Evolutionary conservation across 352 stramenopile genomes (phyloP), one percentile per base, ranked within the genome.

Genomic region (Phytophthora sp.): DNA sequence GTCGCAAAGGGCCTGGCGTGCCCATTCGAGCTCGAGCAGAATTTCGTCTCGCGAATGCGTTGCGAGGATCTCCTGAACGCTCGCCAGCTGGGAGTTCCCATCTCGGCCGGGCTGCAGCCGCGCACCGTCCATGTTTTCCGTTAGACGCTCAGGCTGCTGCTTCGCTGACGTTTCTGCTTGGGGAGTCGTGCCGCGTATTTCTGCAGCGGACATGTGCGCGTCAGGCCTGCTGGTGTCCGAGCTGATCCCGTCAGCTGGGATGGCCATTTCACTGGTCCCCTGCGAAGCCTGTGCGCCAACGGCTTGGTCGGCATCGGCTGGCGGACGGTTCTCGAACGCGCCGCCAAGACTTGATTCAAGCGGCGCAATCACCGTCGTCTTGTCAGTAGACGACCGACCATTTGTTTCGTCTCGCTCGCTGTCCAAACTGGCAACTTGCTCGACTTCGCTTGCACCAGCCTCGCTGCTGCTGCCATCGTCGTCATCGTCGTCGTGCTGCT

Each of bases 21-120:
- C 64, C 80, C 79, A 90, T 56, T 77, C 47, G n/a, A 90, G 67
- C 67, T 90, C 82, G 18, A 77, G 52, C 24, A 71, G 33, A n/a
- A 89, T 80, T 47, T 88, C 82, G 0, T 65, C 69, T 39, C 73
- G 76, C 21, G 79, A 74, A 68, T 87, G 66, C 13, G 76, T 84
- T 33, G 65, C 61, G 1, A 90, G 57, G 46, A 90, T 84, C 35
- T 65, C 44, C 24, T 82, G 69, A 18, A 84, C 69, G 26, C 16
- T 51, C 18, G 18, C 39, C 55, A 71, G 64, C 33, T 59, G 44
- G 33, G 29, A 13, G 13, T 59, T 29, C 46, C 36, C 59, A 69
- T 74, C 42, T 45, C 66, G 58, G 60, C 47, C 35, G 27, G 31
- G 15, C 39, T 62, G 45, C 29, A 44, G 42, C 30, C 31, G 49